A percentile compares a stretch with the other conserved stretches of the same genome.
These are phyloP conservation scores for Acer saccharum DNA, from an alignment of 345 rosid species.

Conservation along the genomic window DNA sequence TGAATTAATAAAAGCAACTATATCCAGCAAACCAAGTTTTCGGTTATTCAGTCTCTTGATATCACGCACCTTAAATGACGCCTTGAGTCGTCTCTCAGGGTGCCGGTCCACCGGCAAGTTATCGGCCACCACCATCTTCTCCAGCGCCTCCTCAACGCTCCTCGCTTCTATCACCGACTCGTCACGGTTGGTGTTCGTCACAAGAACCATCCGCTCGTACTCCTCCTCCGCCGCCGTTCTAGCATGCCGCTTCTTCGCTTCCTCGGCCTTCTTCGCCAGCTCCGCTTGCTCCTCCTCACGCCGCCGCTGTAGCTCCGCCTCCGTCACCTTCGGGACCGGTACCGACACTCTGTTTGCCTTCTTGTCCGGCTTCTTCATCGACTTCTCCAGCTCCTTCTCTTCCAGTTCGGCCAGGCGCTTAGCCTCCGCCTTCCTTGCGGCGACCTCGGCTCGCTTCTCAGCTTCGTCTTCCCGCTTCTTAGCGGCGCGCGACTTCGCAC, in stretches of 20 bases:
- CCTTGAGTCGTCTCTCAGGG: slow-evolving; percentile 89
- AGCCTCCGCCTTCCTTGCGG: slow-evolving; percentile 70
- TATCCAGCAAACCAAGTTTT: not conserved
- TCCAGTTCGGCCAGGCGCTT: slow-evolving; percentile 78
- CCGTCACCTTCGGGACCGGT: slow-evolving; percentile 89
- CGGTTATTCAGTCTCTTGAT: not conserved
- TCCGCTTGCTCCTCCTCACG: slow-evolving; percentile 79
- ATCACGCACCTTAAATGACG: slow-evolving; percentile 76
- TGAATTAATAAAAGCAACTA: not conserved
- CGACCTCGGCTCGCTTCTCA: slow-evolving; percentile 81
- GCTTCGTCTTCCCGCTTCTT: slow-evolving; percentile 93
- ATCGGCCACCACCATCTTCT: slow-evolving; percentile 65
- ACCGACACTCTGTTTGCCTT: slow-evolving; percentile 72
- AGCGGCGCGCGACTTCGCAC: slow-evolving; percentile 70
- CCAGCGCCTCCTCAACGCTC: slow-evolving; percentile 85
- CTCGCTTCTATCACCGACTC: slow-evolving; percentile 85
- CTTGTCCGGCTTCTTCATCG: slow-evolving; percentile 76
- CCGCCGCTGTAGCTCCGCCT: slow-evolving; percentile 57
- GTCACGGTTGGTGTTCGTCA: slow-evolving; percentile 82
- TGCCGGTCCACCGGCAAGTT: slow-evolving; percentile 75
- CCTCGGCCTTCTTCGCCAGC: slow-evolving; percentile 70
- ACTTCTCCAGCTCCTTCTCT: slow-evolving; percentile 76
- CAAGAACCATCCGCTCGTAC: slow-evolving; percentile 81
- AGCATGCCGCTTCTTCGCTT: slow-evolving; percentile 56
- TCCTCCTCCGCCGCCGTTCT: slow-evolving; percentile 89